Evolutionary conservation across 352 stramenopile genomes (phyloP), one percentile per base, ranked within the genome.

Genomic region (Lagenidium giganteum): DNA sequence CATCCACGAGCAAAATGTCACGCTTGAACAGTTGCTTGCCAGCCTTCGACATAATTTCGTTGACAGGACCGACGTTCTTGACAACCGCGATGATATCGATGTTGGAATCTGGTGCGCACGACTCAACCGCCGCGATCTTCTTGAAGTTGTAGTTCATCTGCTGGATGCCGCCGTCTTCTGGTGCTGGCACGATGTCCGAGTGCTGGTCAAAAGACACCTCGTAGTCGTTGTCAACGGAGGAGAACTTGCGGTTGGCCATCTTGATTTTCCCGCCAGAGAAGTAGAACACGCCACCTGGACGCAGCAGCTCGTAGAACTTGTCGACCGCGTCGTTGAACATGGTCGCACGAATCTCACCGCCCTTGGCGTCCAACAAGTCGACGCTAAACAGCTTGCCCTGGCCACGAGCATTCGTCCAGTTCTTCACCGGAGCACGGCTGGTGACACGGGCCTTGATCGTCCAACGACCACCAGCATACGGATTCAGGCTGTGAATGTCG

Each of bases 311-410:
- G 70, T 97, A 97, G 51, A 98, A 99, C 57, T 97, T 98, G 54
- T 99, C 96, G 13, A 98, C 95, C 1, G 86, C 93, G 40, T 99
- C 96, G 53, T 99, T 98, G 68, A 99, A 99, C 57, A 99, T 97
- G 17, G 97, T 99, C 36, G 76, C 94, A 34, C 94, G 87, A 46
- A 99, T 98, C 68, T 99, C 96, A 16, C 86, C 90, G 22, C 93
- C 95, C 24, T 88, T 87, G 17, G 77, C 66, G 62, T 99, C 97
- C 24, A 99, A 65, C 23, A 99, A 66, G 50, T 98, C 95, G 25
- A 98, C 71, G 43, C 77, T 96, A 58, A 98, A 99, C 1, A 99
- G 81, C 53, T 93, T 95, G 41, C 97, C 96, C 48, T 98, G 92
- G 5, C 96, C 95, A 38, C 93, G 91, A 22, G 87, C 78, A 62